Evolutionary conservation across 2,329 filamentous ascomycete genomes (phyloP), one percentile per base, ranked within the genome.

Genomic region (Aspergillus sp.): DNA sequence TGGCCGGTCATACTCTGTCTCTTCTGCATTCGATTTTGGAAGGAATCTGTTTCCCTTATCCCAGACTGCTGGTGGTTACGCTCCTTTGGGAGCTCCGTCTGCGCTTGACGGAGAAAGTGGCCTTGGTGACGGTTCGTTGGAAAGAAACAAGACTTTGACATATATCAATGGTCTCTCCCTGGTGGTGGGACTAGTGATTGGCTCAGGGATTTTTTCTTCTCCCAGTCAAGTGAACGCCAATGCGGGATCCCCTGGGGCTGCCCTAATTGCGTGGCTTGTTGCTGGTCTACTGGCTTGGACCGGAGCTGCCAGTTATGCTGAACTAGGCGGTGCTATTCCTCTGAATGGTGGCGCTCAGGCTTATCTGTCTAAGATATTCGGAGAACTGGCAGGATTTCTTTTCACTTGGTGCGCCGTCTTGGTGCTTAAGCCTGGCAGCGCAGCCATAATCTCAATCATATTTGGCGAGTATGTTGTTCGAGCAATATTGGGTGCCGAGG

Each of bases 391-490:
- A 1, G 95, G 95, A 0, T 99, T 99, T 70, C 80, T 98, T 35
- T 99, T 97, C 75, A 96, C 93, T 2, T 99, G 95, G 95, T 92
- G 91, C 52, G 93, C 95, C 0, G 91, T 98, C 15, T 84, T 95
- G 59, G 95, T 99, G 12, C 80, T 99, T 61, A 98, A 97, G 77
- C 95, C 95, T 0, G 95, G 95, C 2, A 90, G 90, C 40, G 88
- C 92, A 9, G 95, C 95, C 61, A 99, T 99, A 70, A 91, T 99
- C 63, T 85, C 93, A 64, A 97, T 99, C 65, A 97, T 99, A 69
- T 97, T 98, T 81, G 95, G 95, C 44, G 95, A 99, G 76, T 99
- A 99, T 71, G 80, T 96, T n/a, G 91, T 97, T 53, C 84, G 92
- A 47, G 93, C 92, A 14, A 83, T 90, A 44, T 88, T 96, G 58